Evolutionary conservation across 495 filamentous ascomycete genomes (phyloP).

Genomic region (Pyrenopolyporus hunteri): DNA sequence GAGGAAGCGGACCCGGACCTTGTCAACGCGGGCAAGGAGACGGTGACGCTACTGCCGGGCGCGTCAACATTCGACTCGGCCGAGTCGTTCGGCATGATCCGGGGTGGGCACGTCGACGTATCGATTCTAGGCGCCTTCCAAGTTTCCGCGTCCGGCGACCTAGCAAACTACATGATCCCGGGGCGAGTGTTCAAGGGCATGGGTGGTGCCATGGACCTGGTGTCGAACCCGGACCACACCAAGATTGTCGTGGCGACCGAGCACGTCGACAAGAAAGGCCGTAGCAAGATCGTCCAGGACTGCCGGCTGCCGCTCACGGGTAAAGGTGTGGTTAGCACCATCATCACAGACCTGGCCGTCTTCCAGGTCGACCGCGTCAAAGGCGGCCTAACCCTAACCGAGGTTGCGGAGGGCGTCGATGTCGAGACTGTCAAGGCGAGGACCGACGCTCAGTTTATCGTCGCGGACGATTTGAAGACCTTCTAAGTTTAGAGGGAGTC

Average conservation of each 20-base stretch:
- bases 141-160: constrained; percentile 61
- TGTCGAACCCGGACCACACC: constrained; percentile 63
- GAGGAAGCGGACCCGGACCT: constrained; percentile 63
- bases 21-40: constrained; percentile 69
- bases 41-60: constrained; percentile 62
- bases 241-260: constrained; percentile 68
- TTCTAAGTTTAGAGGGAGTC: constrained; percentile 47
- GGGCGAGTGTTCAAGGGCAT: constrained; percentile 69
- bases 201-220: constrained; percentile 69
- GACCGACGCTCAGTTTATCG: constrained; percentile 60
- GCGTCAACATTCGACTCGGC: constrained; percentile 63
- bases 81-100: constrained; percentile 68
- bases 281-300: constrained; percentile 63
- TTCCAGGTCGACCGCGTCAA: constrained; percentile 62
- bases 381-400: constrained; percentile 59
- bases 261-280: constrained; percentile 65
- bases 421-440: constrained; percentile 59
- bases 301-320: constrained; percentile 64
- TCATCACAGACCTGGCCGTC: constrained; percentile 64
- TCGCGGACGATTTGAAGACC: constrained; percentile 53
- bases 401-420: constrained; percentile 61
- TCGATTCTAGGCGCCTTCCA: constrained; percentile 67
- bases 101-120: constrained; percentile 65
- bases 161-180: constrained; percentile 70
- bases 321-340: constrained; percentile 57